phyloP scores from a whole-genome alignment of 2,329 filamentous ascomycete species.

The Sphaerulina musiva region DNA sequence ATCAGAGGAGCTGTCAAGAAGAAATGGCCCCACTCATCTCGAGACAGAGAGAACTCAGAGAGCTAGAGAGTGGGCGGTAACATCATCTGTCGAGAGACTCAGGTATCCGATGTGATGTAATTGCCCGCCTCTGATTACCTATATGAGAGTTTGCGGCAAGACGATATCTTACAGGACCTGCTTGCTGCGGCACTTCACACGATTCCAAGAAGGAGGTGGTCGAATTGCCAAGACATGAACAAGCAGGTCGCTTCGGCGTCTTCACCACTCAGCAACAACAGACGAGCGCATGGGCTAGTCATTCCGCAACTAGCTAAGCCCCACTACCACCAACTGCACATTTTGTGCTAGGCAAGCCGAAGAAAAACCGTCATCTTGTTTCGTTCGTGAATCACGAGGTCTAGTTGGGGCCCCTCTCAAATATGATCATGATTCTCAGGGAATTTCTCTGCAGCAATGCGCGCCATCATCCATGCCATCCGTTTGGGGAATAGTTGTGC shows the following conservation, averaged over 20 bases:
- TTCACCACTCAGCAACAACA: background rate
- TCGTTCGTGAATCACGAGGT: background rate
- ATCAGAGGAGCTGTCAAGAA: slow-evolving; percentile 54
- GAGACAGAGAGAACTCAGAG: slow-evolving; percentile 33
- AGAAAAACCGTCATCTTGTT: background rate
- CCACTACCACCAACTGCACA: background rate
- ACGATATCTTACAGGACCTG: too few species aligned
- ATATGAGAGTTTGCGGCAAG: too few species aligned
- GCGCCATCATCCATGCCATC: background rate
- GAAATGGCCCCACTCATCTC: slow-evolving; percentile 56
- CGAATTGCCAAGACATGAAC: background rate
- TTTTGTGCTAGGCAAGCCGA: background rate
- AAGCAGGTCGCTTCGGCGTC: background rate
- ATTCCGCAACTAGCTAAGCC: background rate
- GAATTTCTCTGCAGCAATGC: background rate
- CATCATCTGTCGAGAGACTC: background rate
- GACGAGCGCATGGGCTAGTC: background rate
- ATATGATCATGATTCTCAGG: background rate
- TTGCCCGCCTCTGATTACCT: too few species aligned
- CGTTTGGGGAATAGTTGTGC: background rate
- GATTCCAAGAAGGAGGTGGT: too few species aligned
- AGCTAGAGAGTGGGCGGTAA: slow-evolving; percentile 22
- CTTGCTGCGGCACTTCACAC: too few species aligned
- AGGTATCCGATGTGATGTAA: too few species aligned
- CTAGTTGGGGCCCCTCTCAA: too few species aligned